Evolutionary conservation across 768 basidiomycete genomes (phyloP), one percentile per base, ranked within the genome.

Genomic region (Solioccasus polychromus): DNA sequence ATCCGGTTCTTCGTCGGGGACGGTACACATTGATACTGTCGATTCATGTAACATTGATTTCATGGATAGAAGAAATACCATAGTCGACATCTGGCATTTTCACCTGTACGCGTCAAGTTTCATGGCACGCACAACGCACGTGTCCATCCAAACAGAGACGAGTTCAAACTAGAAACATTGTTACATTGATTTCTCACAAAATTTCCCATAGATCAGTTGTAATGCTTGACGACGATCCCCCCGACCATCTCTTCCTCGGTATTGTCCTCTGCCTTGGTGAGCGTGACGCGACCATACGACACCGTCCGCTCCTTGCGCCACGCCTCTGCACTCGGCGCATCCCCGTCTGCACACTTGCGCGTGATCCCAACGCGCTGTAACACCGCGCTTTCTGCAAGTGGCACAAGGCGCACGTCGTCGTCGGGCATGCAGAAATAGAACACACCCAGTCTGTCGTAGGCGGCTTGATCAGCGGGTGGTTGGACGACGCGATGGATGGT

Each of bases 401-500:
- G 80, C 0, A 57, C 57, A 11, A 83, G 68, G 32, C 55, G 62
- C 24, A 77, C 70, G 26, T 72, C 63, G 57, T 82, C 78, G 49
- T 83, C 71, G 0, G 77, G 57, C 70, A 74, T 68, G 17, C 59
- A 48, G 52, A 83, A 83, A 57, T 82, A 82, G 55, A 80, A 80
- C 4, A 70, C 68, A 2, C 80, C 78, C 7, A 82, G 68, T 18
- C 82, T 74, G 20, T 74, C 65, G 48, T 69, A 62, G 9, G 53
- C 59, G 22, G 61, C 69, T 51, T 83, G 82, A 49, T 80, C 78
- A 0, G 48, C 47, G 2, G 78, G 81, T 2, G 80, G 82, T 56
- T 76, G 76, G 15, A 79, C 63, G 26, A 82, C 80, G 20, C 81
- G 77, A 54, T 83, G 80, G 43, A 82, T 77, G 1, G 80, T 83